phyloP scores from a whole-genome alignment of 306 rosid genomes.

The Fragaria vesca region DNA sequence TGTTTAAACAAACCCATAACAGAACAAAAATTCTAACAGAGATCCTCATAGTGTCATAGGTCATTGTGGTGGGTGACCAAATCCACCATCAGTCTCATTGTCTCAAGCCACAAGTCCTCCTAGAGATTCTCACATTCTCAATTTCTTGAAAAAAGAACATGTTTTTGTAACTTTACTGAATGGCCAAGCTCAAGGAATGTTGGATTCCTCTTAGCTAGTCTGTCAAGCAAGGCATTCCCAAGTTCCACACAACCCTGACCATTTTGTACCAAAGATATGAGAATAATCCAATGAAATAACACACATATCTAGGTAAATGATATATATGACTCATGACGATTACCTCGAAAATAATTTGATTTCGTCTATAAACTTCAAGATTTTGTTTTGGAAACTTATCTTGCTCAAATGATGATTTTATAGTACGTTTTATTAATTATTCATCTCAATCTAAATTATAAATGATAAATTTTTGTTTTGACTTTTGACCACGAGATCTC shows the following conservation, averaged over 20 bases:
- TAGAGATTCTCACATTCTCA: conserved; percentile 94
- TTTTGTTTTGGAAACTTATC: not conserved
- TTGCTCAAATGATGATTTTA: not conserved
- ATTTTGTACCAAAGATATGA: conserved; percentile 24
- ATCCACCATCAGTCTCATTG: conserved; percentile 48
- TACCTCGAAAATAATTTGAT: not conserved
- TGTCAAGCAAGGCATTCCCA: conserved; percentile 34
- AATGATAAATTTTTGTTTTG: not conserved
- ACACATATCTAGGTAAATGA: conserved; percentile 19
- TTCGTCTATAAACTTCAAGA: not conserved
- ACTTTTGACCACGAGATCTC: not conserved
- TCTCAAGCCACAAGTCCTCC: conserved; percentile 42
- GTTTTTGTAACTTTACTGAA: conserved; percentile 46
- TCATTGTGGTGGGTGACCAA: conserved; percentile 71
- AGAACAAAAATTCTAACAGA: conserved; percentile 20
- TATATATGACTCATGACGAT: conserved; percentile 15
- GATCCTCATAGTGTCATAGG: conserved; percentile 39
- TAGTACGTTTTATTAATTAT: too few relatives aligned
- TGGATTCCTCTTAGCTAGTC: conserved; percentile 46
- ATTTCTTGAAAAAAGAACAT: conserved; percentile 17
- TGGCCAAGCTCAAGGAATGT: conserved; percentile 70
- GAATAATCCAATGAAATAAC: conserved; percentile 13
- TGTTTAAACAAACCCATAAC: not conserved
- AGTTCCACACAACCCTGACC: conserved; percentile 28
- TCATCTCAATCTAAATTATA: not conserved